Evolutionary conservation across 1,284 basidiomycete genomes (phyloP), one percentile per base, ranked within the genome.

Genomic region (Boletus smithii): DNA sequence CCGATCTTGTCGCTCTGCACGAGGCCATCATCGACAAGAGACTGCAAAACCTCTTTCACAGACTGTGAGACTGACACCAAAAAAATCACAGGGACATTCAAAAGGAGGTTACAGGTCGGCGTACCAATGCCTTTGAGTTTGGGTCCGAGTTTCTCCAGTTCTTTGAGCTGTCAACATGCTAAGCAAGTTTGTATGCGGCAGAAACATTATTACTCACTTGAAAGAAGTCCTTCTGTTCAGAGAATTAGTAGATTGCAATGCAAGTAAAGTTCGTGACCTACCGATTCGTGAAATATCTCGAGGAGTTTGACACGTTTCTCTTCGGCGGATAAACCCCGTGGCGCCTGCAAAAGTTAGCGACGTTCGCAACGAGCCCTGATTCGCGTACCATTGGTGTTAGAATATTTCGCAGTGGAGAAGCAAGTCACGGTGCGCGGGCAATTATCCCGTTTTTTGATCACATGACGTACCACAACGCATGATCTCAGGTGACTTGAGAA

Each of bases 271-370:
- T 13, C 5, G 33, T 31, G 5, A 61, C 77, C 56, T 58, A 88
- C 91, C 10, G 85, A 85, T 66, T 95, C 91, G 61, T 93, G 90
- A 62, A 95, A 93, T 57, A 94, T 87, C 68, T 94, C 91, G 16
- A 94, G 68, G 48, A 95, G 62, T 59, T 84, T 87, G 51, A 83
- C 73, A 56, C 85, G 83, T 63, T 91, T 91, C 63, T 91, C 88
- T 62, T 91, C 88, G 6, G 74, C 79, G 24, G 88, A 89, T 40
- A 91, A 72, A 56, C 88, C 88, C 68, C 84, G 75, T 31, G 86
- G 86, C 46, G 86, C 83, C 85, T 88, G 29, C 16, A 37, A 36
- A 36, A n/a, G 33, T 63, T 6, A 55, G 42, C 7, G 38, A 34
- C 13, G 17, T 30, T 30, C 16, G 9, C 16, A 20, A 34, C n/a